Base-by-base conservation (phyloP, 805 yeast genomes). In the Cyberlindnera euphorbiae region DNA sequence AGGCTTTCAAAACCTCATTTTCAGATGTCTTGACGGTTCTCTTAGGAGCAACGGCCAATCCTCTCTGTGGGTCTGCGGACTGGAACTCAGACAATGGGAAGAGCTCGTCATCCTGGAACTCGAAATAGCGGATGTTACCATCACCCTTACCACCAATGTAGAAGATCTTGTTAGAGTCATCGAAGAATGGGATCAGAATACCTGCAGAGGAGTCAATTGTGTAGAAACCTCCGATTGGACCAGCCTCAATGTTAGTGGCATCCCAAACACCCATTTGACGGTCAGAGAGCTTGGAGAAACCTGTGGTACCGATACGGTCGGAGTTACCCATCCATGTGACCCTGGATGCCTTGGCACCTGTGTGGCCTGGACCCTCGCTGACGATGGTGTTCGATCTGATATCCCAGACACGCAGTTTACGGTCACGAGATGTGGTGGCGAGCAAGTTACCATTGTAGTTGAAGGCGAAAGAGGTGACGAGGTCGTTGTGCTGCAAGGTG, bases 71-170 rank as follows among this genome's bases (percentile, higher is more conserved):
- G 23, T 86, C 94, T 3, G 79, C 75, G 4, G 97, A 87, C 42
- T 80, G 79, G 60, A 74, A 93, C 58, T 90, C 96, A n/a, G 95
- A 84, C 41, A 93, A 64, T 49, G 83, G 86, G 61, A 70, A 79
- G 38, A 93, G 69, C 52, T 79, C 82, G 53, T 90, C 97, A 52
- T 84, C 77, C 44, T 79, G 87, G 59, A 75, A 87, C 66, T 93
- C 98, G 56, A 68, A 93, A 64, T 90, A 90, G 55, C 96, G 84
- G 53, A 93, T 86, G 59, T 90, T 93, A 52, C 97, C 97, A 60
- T 93, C 98, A 60, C 97, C 97, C 62, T 93, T 90, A 50, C 98
- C 99, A 22, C 95, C 97, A 43, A 93, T 66, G 55, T 82, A 93
- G 41, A 93, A 69, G 40, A 89, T 76, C 38, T 79, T 76, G 30